Conservation (phyloP, 1,284 basidiomycete genomes). For the Trichosporon faecale region DNA sequence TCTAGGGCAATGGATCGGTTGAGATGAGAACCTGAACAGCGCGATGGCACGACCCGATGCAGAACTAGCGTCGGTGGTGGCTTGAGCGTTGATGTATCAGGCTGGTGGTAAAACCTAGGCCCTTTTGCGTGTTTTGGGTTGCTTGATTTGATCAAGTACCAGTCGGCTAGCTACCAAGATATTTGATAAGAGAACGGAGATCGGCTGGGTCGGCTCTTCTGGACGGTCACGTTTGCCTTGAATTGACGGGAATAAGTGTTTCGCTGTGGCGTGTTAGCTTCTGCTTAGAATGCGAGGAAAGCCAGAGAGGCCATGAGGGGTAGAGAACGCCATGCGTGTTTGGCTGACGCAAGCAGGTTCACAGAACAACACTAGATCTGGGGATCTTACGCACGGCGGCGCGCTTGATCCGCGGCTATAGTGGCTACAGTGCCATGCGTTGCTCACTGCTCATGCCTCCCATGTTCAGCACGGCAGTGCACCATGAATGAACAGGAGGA, state of each 20-base stretch:
- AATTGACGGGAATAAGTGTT: neutral
- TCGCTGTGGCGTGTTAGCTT: neutral
- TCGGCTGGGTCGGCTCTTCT: neutral
- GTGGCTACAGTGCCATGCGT: neutral
- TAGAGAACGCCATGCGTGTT: neutral
- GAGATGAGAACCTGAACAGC: neutral
- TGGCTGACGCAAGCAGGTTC: slow-evolving; percentile 3
- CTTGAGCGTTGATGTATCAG: neutral
- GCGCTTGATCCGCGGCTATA: neutral
- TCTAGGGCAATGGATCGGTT: neutral
- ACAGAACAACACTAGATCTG: neutral
- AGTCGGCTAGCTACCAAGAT: neutral
- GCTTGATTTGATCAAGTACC: neutral
- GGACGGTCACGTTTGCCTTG: neutral
- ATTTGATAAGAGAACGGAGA: neutral
- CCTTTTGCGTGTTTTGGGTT: neutral
- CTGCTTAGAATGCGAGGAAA: neutral
- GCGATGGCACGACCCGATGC: neutral
- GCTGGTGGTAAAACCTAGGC: neutral
- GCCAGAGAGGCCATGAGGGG: neutral
- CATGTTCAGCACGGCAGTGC: too few species aligned
- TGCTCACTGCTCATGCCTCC: too few species aligned
- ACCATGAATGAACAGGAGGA: too few species aligned
- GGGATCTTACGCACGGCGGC: neutral
- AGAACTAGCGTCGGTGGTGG: neutral